A percentile compares a stretch with the other conserved stretches of the same genome.
Conservation (phyloP, 306 rosid species). For the Cucumis cinereus region DNA sequence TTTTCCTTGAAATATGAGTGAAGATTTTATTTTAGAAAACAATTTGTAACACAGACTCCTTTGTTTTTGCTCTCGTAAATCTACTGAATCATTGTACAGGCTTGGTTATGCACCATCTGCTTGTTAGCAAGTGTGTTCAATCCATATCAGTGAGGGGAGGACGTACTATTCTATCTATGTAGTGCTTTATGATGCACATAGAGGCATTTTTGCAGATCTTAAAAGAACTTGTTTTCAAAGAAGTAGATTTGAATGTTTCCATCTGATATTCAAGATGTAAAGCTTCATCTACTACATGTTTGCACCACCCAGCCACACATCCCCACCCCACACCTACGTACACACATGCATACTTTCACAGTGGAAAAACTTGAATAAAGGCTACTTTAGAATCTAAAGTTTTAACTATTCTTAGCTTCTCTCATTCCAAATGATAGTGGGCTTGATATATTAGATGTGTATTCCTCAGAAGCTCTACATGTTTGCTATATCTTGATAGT, state of each 20-base stretch:
- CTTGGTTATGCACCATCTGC: not conserved
- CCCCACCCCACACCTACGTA: not conserved
- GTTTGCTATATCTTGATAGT: slow-evolving; percentile 25
- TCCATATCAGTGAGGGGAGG: not conserved
- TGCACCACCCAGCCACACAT: not conserved
- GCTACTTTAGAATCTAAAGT: not conserved
- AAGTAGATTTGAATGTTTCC: not conserved
- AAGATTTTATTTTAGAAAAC: not conserved
- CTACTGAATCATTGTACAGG: not conserved
- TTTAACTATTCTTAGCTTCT: not conserved
- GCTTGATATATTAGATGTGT: not conserved
- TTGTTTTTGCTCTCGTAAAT: not conserved
- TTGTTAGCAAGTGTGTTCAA: not conserved
- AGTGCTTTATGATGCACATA: not conserved
- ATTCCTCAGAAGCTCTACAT: not conserved
- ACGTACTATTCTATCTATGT: not conserved
- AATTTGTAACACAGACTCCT: too few relatives aligned
- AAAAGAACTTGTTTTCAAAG: not conserved
- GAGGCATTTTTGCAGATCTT: too few relatives aligned
- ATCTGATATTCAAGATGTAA: not conserved
- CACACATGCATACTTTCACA: not conserved
- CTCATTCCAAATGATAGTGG: not conserved
- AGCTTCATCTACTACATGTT: not conserved
- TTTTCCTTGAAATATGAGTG: not conserved
- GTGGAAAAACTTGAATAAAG: not conserved